phyloP scores from a whole-genome alignment of 2,329 filamentous ascomycete species.

The Penicillium brasilianum region DNA sequence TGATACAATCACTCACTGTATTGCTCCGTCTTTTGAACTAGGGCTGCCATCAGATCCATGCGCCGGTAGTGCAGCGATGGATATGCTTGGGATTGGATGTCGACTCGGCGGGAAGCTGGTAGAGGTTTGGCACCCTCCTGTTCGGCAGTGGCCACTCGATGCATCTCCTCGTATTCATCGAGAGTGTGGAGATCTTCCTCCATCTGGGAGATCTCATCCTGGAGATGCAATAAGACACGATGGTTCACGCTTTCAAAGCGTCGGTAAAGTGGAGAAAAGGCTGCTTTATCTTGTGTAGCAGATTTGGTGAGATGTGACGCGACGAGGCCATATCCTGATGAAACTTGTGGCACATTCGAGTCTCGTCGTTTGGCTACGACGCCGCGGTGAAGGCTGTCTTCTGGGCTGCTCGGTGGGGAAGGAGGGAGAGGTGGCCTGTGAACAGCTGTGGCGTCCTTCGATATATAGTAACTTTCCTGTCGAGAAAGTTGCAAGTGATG shows the following conservation, averaged over 20 bases:
- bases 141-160: constrained; percentile 39
- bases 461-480: constrained; percentile 42
- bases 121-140: constrained; percentile 39
- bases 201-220: constrained; percentile 81
- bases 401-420: constrained; percentile 42
- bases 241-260: constrained; percentile 84
- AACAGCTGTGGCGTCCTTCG: constrained; percentile 26
- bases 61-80: constrained; percentile 60
- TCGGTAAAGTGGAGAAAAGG: constrained; percentile 71
- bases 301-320: constrained; percentile 41
- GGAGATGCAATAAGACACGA: constrained; percentile 78
- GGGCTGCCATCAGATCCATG: constrained; percentile 58
- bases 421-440: constrained; percentile 36
- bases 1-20: constrained; percentile 57
- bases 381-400: constrained; percentile 33
- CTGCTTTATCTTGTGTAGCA: constrained; percentile 32
- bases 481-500: constrained; percentile 39
- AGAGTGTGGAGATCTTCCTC: constrained; percentile 76
- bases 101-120: constrained; percentile 48
- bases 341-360: constrained; percentile 28
- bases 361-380: constrained; percentile 30
- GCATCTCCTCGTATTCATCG: constrained; percentile 62
- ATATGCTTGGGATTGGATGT: constrained; percentile 55
- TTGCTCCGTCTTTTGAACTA: constrained; percentile 64
- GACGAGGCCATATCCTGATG: constrained; percentile 45